Percentiles rank a stretch among this genome's conserved stretches.
These are phyloP conservation scores for Chytriomyces confervae DNA, from an alignment of 192 early-diverging fungal species.

Conservation along the genomic window DNA sequence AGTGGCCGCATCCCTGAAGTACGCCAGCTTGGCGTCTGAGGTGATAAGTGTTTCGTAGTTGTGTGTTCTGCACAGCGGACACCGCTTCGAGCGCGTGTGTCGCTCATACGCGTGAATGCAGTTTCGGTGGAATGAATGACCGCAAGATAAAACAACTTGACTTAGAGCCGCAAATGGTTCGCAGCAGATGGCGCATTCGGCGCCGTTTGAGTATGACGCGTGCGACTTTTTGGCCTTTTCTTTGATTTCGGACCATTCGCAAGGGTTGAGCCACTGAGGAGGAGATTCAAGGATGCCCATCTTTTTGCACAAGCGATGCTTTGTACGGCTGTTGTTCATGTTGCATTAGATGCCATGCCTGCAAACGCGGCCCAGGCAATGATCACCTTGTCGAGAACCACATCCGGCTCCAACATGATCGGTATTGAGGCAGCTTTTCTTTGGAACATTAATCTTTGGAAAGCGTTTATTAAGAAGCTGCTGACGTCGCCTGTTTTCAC, in stretches of 20 bases:
- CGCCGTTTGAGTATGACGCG: neutral
- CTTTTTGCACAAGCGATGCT: conserved; percentile 13
- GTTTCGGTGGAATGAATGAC: conserved; percentile 20
- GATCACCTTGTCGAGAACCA: conserved; percentile 4
- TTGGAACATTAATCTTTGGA: neutral
- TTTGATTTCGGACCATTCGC: conserved; percentile 13
- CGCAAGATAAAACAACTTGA: conserved; percentile 19
- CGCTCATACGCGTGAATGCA: conserved; percentile 25
- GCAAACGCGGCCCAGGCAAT: neutral
- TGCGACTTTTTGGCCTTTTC: conserved; percentile 15
- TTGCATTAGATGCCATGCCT: neutral
- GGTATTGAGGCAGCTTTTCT: no score
- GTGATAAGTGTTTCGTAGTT: conserved; percentile 16
- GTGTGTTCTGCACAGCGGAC: conserved; percentile 9
- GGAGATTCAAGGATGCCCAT: conserved; percentile 18
- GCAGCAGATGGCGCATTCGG: conserved; percentile 30
- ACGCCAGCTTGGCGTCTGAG: conserved; percentile 2
- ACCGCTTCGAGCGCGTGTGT: conserved; percentile 14
- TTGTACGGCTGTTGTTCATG: neutral
- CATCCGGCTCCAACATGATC: neutral
- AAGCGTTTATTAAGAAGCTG: neutral
- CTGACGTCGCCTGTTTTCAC: neutral
- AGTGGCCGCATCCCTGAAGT: conserved; percentile 3
- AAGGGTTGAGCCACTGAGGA: neutral
- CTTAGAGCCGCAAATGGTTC: conserved; percentile 16